A percentile compares a stretch with the other conserved stretches of the same genome.
These are phyloP conservation scores for Canavalia ensiformis DNA, from an alignment of 306 rosid genomes.

Conservation along the genomic window DNA sequence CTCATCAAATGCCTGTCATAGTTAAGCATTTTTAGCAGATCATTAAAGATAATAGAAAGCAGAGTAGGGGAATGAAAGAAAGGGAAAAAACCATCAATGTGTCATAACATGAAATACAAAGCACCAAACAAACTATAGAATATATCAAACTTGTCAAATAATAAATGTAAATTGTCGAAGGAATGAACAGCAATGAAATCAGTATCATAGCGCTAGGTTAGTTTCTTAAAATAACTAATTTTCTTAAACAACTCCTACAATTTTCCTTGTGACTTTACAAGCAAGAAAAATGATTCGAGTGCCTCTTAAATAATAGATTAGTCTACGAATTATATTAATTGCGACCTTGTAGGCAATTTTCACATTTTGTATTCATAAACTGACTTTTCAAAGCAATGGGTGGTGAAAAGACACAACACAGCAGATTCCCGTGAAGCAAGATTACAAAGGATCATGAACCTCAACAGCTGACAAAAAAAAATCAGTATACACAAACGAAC, in stretches of 20 bases:
- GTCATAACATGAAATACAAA: conserved; percentile 4
- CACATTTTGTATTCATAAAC: background rate
- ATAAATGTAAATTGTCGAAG: background rate
- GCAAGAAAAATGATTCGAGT: background rate
- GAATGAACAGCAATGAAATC: conserved; percentile 22
- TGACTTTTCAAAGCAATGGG: background rate
- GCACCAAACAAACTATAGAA: background rate
- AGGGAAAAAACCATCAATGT: background rate
- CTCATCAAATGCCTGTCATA: conserved; percentile 88
- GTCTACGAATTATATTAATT: background rate
- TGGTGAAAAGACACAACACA: too few relatives aligned
- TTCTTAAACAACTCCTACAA: background rate
- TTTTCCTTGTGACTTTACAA: background rate
- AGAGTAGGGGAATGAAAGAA: background rate
- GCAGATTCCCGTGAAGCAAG: background rate
- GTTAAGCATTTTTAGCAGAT: conserved; percentile 1
- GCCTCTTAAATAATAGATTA: background rate
- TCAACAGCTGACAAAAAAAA: background rate
- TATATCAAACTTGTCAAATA: conserved; percentile 3
- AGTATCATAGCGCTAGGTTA: background rate
- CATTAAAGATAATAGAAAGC: background rate
- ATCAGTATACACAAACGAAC: background rate
- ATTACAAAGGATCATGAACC: background rate
- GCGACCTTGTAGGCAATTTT: background rate
- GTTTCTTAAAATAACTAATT: background rate